Evolutionary conservation across 1,284 basidiomycete species (phyloP), one percentile per base, ranked within the genome.

Genomic region (Ustilago trichophora): DNA sequence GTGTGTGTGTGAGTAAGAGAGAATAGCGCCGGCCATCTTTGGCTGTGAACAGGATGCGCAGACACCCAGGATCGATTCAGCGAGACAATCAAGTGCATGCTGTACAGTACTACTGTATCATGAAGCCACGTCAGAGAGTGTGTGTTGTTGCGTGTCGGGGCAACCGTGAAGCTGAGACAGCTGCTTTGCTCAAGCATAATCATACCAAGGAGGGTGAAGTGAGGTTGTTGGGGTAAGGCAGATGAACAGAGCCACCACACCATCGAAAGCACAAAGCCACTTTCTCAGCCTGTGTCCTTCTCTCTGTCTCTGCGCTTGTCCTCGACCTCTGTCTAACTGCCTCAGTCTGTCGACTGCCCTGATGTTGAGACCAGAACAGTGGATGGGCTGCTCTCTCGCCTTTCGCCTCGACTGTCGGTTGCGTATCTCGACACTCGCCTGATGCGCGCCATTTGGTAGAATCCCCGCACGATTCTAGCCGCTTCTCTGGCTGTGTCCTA

Each of bases 91-190:
- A 19, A 8, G 6, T 13, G 25, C 10, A n/a, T 27, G 41, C n/a
- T n/a, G n/a, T n/a, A n/a, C n/a, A n/a, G n/a, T n/a, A n/a, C n/a
- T n/a, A n/a, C n/a, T n/a, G n/a, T n/a, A n/a, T n/a, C n/a, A n/a
- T n/a, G n/a, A 18, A 32, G 41, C 29, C 41, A 43, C 41, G 41
- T 43, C 41, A 43, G 18, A 13, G 22, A 32, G 41, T 29, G 31
- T n/a, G 18, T 5, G 13, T 12, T 18, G 27, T 29, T 5, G 13
- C 27, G 8, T 29, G 27, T 29, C 27, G 27, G 27, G 27, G 27
- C 27, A 29, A 29, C 27, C 27, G 27, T 13, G 7, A 13, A 29
- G 27, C 7, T 29, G 27, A 29, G 13, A 29, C 13, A 29, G 27
- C 27, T 8, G 27, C n/a, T n/a, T n/a, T n/a, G n/a, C n/a, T n/a